Evolutionary conservation across 768 basidiomycete species (phyloP).

Genomic region (Crepidotus variabilis): DNA sequence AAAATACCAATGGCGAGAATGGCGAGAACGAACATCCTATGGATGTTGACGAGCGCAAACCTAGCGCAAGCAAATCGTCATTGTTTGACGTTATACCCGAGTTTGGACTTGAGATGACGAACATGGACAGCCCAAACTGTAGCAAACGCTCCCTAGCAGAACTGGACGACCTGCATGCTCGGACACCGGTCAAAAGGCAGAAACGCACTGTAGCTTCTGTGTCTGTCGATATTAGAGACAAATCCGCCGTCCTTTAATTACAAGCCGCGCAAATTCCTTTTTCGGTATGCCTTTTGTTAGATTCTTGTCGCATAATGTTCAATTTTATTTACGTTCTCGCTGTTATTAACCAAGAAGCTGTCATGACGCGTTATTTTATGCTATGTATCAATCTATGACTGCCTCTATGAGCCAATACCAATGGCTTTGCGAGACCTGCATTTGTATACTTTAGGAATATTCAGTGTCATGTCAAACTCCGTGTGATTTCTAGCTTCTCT

Average conservation of each 20-base stretch:
- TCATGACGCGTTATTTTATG: no score
- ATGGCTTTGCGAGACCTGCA: no score
- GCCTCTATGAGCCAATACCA: no score
- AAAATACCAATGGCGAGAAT: conserved; percentile 20
- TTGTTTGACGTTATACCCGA: conserved; percentile 14
- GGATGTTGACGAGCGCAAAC: conserved; percentile 23
- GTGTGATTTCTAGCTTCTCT: no score
- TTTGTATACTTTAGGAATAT: no score
- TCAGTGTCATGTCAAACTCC: no score
- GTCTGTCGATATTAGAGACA: conserved; percentile 22
- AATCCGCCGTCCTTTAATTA: not conserved
- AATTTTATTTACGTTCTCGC: no score
- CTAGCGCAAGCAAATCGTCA: conserved; percentile 4
- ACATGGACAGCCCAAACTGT: conserved; percentile 27
- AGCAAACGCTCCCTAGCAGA: conserved; percentile 33
- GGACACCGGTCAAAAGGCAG: conserved; percentile 33
- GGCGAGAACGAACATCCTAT: conserved; percentile 24
- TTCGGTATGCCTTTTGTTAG: no score
- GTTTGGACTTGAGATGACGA: conserved; percentile 44
- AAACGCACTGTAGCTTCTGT: conserved; percentile 17
- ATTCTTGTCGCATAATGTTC: no score
- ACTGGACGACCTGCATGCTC: conserved; percentile 19
- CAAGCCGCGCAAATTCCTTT: no score
- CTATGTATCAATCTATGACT: no score
- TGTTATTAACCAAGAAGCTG: no score